A percentile compares a stretch with the other conserved stretches of the same genome.
These are phyloP conservation scores for Mallotus repandus DNA, from an alignment of 441 rosid genomes.

Conservation along the genomic window DNA sequence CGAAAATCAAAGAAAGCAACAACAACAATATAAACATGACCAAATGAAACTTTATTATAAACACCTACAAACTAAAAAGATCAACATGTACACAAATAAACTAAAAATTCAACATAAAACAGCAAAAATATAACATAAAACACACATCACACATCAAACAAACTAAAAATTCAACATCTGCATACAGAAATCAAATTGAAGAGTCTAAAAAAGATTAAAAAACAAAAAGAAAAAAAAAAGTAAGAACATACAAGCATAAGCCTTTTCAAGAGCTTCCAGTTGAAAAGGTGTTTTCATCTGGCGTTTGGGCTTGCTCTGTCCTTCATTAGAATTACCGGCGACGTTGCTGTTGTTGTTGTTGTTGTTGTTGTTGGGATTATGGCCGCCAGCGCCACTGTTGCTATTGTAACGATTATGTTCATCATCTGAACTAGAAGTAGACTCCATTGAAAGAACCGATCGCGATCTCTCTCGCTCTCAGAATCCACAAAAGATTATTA, in stretches of 20 bases:
- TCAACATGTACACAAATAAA: neutral
- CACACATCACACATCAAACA: neutral
- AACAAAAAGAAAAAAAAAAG: constrained; percentile 1
- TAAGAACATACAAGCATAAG: constrained; percentile 65
- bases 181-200: neutral
- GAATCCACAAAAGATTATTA: constrained; percentile 27
- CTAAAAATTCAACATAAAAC: neutral
- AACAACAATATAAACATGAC: constrained; percentile 17
- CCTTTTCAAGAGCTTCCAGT: constrained; percentile 82
- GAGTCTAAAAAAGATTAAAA: neutral
- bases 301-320: constrained; percentile 71
- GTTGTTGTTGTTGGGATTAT: neutral
- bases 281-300: constrained; percentile 98
- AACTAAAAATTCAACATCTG: neutral
- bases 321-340: constrained; percentile 44
- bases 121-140: neutral
- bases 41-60: neutral
- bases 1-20: constrained; percentile 12
- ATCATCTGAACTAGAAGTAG: constrained; percentile 58
- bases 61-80: neutral
- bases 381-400: constrained; percentile 8
- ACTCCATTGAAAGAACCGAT: constrained; percentile 37
- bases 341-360: neutral
- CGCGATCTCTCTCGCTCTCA: constrained; percentile 9
- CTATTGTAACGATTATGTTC: constrained; percentile 41